phyloP scores from a whole-genome alignment of 352 stramenopile species.

The Phytophthora vignae region DNA sequence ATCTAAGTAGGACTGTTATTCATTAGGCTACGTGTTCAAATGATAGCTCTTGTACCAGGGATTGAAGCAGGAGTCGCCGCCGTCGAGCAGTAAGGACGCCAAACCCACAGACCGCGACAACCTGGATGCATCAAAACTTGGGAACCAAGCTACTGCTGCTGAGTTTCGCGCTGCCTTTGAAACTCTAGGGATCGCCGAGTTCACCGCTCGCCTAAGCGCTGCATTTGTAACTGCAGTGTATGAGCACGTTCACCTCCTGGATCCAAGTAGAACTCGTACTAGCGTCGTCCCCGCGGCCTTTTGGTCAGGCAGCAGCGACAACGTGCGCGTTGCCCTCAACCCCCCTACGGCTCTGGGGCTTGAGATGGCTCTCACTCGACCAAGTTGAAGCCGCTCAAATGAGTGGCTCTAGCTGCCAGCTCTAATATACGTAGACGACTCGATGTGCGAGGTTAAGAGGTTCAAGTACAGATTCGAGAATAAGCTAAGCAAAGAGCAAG shows the following conservation, averaged over 20 bases:
- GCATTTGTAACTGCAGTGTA: slow-evolving; percentile 55
- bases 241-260: slow-evolving; percentile 44
- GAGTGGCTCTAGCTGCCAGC: slow-evolving; percentile 4
- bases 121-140: not conserved
- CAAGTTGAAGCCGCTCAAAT: slow-evolving; percentile 17
- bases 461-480: no score
- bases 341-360: slow-evolving; percentile 19
- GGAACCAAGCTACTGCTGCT: not conserved
- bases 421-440: no score
- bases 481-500: no score
- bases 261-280: not conserved
- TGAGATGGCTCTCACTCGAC: slow-evolving; percentile 26
- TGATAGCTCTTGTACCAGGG: slow-evolving; percentile 24
- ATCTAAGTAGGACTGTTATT: not conserved
- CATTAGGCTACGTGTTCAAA: not conserved
- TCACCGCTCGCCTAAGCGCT: slow-evolving; percentile 40
- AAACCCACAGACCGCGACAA: not conserved
- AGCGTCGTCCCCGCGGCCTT: slow-evolving; percentile 13
- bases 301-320: slow-evolving; percentile 13
- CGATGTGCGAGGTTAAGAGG: no score
- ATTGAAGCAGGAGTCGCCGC: not conserved
- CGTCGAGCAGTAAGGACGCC: not conserved
- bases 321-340: slow-evolving; percentile 1
- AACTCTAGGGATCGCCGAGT: slow-evolving; percentile 16
- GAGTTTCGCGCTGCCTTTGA: slow-evolving; percentile 8